Evolutionary conservation across 768 basidiomycete genomes (phyloP), one percentile per base, ranked within the genome.

Genomic region (Trametes sanguinea): DNA sequence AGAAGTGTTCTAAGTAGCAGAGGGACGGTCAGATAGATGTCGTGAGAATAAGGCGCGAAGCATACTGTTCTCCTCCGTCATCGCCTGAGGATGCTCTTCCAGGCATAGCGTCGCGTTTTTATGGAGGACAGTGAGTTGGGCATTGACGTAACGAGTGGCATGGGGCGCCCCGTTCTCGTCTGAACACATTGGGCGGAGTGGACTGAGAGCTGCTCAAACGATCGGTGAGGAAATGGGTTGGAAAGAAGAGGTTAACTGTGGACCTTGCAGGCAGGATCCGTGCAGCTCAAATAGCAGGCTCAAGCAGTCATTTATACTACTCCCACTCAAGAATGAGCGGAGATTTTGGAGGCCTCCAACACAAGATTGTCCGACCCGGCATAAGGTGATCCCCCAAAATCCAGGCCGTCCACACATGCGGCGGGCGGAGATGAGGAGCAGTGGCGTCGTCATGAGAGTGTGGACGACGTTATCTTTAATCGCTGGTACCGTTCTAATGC

Each of bases 141-240:
- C 65, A 51, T 70, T 70, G 54, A 72, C 47, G 54, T 69, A 72
- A 40, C 66, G 64, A 17, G 62, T 56, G 4, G 67, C 64, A 22
- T 68, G 68, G 16, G 66, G 64, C 3, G 70, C 70, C 35, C 62
- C 59, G 42, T 71, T 71, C 51, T 67, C 68, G 52, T 67, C 71
- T 22, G 62, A 57, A 60, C 69, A 70, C 71, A 72, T 50, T 30
- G 14, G 11, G 30, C 48, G 27, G 13, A 47, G 45, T 47, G 45
- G 17, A 7, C 11, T 48, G 22, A 5, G 48, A 11, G 42, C 7
- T 43, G 35, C 1, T 6, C 35, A 37, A 37, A 11, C 14, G 42
- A 43, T 43, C 4, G 42, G 14, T 8, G 14, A 5, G 42, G 42
- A 43, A 16, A 43, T 37, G 35, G 1, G 22, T 22, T 1, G 22